Conservation (phyloP, 305 asterid genomes). For the Fraxinus paxiana region DNA sequence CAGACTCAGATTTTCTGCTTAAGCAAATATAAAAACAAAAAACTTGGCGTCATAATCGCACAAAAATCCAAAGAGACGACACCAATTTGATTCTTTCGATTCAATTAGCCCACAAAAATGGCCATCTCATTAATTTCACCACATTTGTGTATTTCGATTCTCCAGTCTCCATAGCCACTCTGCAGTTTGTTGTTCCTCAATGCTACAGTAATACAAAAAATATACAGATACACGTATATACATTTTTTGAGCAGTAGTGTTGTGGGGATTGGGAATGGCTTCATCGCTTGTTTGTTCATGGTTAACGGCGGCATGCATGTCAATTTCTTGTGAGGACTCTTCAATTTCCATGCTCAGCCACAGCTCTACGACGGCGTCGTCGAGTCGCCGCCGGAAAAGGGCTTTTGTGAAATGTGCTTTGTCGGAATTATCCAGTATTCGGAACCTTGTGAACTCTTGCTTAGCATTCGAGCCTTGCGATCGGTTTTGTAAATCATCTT, state of each 20-base stretch:
- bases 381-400: conserved; percentile 37
- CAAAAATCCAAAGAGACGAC: conserved; percentile 5
- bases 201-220: background rate
- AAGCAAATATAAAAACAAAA: background rate
- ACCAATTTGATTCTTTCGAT: conserved; percentile 25
- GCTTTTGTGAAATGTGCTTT: conserved; percentile 28
- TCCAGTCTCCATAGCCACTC: background rate
- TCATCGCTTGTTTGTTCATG: conserved; percentile 51
- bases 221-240: background rate
- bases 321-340: conserved; percentile 52
- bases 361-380: conserved; percentile 20
- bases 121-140: conserved; percentile 36
- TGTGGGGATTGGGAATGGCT: conserved; percentile 12
- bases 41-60: background rate
- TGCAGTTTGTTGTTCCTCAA: background rate
- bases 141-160: conserved; percentile 11
- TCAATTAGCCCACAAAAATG: conserved; percentile 27
- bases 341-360: conserved; percentile 28
- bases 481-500: conserved; percentile 25
- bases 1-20: background rate
- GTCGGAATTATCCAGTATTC: conserved; percentile 32
- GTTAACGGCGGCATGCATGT: conserved; percentile 82
- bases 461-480: conserved; percentile 43
- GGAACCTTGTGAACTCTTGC: conserved; percentile 40
- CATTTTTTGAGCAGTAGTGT: conserved; percentile 7